Base-by-base conservation (phyloP, 805 yeast species). In the Hanseniaspora occidentalis region DNA sequence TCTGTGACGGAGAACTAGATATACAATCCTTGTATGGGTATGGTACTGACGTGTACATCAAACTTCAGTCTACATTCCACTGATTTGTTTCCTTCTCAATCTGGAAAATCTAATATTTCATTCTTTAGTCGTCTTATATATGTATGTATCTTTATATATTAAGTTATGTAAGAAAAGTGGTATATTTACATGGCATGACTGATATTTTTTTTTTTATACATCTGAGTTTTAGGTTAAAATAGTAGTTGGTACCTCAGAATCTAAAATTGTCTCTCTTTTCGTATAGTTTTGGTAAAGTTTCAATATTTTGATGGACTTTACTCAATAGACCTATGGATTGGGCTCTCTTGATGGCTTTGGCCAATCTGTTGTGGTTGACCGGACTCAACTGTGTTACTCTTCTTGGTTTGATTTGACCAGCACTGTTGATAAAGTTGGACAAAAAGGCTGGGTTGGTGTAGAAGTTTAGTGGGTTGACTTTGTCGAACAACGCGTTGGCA, bases 251-350 rank as follows among this genome's bases (percentile, higher is more conserved):
- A 27, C 31, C 6, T 6, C n/a, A n/a, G 16, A 29, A 29, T 29
- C 33, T 16, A 29, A 29, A 29, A 14, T 29, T 29, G 18, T 14
- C 33, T 29, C 33, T 29, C 33, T 29, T 29, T n/a, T 29, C 33
- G 16, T 7, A 29, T n/a, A 29, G 18, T 29, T 29, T 29, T n/a
- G 33, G 33, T 50, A 69, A 57, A 50, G 58, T 64, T 26, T 70
- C 56, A 24, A 69, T 64, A 53, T 77, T 79, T 54, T 66, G 75
- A 52, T 83, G 86, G n/a, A 79, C 79, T 45, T 77, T 66, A 34
- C 92, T 77, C 56, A 86, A 64, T 45, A 85, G 67, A 0, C 96
- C 96, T 41, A 80, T 76, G 3, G 81, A 77, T 54, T 89, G 75
- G 13, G 88, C 78, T 50, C 95, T 71, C 54, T 82, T 77, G 36